Base-by-base conservation (phyloP, 768 basidiomycete species). In the Cystobasidiopsis lactophilus region DNA sequence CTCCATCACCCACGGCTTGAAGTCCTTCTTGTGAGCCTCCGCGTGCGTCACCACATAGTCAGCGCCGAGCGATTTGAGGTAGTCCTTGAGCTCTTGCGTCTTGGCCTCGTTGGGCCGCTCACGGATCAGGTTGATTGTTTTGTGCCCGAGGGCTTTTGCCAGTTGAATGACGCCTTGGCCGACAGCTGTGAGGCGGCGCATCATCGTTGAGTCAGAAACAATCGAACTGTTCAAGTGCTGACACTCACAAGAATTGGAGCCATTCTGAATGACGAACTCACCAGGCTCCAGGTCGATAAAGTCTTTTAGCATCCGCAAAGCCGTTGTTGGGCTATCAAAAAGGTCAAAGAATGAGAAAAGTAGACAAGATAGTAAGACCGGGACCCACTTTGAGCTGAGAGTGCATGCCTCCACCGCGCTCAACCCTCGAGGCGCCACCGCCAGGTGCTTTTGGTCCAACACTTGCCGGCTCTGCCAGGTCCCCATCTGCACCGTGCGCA, bases 91-190 rank as follows among this genome's bases (percentile, higher is more conserved):
- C 7, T 77, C 73, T 53, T 80, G 60, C 40, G 40, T 51, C 33
- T 24, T 41, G 23, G 37, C 29, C n/a, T 3, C 40, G 21, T 56
- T 71, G 37, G 50, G 79, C 81, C 83, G 71, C 55, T 75, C 69
- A 18, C 85, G 75, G 24, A 89, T 75, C 56, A 88, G 73, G 62
- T 88, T 88, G 60, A 88, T 74, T 1, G 83, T 86, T 38, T 77
- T 78, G 39, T 83, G 53, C 5, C 80, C 79, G 46, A 70, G 72
- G 16, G 73, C 70, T 29, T 74, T 76, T n/a, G 83, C 82, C 37
- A 89, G 78, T 59, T 86, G 84, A 46, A 86, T 82, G 23, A 85
- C 80, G 0, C 78, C 77, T 69, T 86, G 81, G 13, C 85, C 85
- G 14, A 82, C 79, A 79, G 80, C 52, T 11, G 29, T 44, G n/a